Percentiles rank a stretch among this genome's conserved stretches.
Evolutionary conservation across 2,329 filamentous ascomycete species (phyloP).

Genomic region (Xylaria sp.): DNA sequence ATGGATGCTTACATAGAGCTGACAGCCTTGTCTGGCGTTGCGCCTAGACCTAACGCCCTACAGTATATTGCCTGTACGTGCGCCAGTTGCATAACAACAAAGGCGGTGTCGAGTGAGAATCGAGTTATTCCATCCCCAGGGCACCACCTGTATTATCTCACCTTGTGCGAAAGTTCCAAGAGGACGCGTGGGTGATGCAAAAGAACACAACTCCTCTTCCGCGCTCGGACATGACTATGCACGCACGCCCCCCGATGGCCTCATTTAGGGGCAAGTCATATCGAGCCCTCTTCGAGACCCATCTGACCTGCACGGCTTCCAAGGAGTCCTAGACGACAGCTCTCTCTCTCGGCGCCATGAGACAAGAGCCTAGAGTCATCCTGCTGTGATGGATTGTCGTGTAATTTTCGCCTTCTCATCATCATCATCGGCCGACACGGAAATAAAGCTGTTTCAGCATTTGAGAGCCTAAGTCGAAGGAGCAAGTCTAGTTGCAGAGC

Average conservation of each 20-base stretch:
- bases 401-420: background rate
- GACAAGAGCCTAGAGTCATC: background rate
- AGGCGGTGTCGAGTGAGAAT: background rate
- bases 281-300: background rate
- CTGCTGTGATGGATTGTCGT: background rate
- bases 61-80: background rate
- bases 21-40: background rate
- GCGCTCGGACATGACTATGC: constrained; percentile 2
- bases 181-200: background rate
- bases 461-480: background rate
- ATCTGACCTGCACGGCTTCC: background rate
- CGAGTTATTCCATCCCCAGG: background rate
- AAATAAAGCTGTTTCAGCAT: constrained; percentile 17
- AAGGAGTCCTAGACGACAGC: background rate
- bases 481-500: constrained; percentile 5
- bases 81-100: background rate
- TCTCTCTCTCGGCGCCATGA: background rate
- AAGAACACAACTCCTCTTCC: background rate
- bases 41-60: background rate
- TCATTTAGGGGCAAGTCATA: background rate
- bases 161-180: background rate
- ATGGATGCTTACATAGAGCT: background rate
- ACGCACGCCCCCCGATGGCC: background rate
- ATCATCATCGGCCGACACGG: background rate
- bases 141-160: background rate